These are phyloP conservation scores for Trametes meyenii DNA, from an alignment of 768 basidiomycete genomes.

Conservation along the genomic window DNA sequence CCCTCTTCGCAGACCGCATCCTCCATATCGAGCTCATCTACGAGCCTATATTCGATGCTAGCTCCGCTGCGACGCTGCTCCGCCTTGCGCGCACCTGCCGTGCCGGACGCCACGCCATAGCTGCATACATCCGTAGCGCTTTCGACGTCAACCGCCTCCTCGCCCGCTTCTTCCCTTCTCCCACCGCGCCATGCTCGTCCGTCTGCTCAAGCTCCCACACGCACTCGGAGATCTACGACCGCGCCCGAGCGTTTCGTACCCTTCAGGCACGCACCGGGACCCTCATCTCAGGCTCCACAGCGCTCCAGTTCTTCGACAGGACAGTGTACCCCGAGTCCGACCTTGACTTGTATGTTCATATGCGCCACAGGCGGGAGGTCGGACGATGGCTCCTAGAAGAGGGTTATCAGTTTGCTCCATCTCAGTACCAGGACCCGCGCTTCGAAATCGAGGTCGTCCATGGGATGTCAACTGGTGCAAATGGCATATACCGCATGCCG, in stretches of 20 bases:
- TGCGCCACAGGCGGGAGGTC: slow-evolving; percentile 37
- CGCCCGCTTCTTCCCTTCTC: slow-evolving; percentile 39
- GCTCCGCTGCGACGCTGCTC: slow-evolving; percentile 20
- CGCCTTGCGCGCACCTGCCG: slow-evolving; percentile 22
- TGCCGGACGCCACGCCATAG: slow-evolving; percentile 18
- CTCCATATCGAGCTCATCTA: slow-evolving; percentile 17
- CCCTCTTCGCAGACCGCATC: slow-evolving; percentile 18
- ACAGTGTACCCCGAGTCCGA: slow-evolving; percentile 47
- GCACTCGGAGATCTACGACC: slow-evolving; percentile 37
- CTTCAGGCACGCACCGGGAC: slow-evolving; percentile 47
- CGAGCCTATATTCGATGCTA: slow-evolving; percentile 20
- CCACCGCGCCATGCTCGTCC: slow-evolving; percentile 25
- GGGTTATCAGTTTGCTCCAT: slow-evolving; percentile 37
- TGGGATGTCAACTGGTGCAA: neutral
- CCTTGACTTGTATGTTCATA: slow-evolving; percentile 52
- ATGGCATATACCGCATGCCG: slow-evolving; percentile 19
- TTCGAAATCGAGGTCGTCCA: slow-evolving; percentile 17
- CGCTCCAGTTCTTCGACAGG: slow-evolving; percentile 54
- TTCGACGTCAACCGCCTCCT: slow-evolving; percentile 42
- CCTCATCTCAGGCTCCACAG: slow-evolving; percentile 56
- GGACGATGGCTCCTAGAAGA: slow-evolving; percentile 38
- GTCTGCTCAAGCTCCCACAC: slow-evolving; percentile 30
- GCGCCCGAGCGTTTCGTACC: slow-evolving; percentile 43
- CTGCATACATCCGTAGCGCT: slow-evolving; percentile 32
- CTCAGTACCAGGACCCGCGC: slow-evolving; percentile 20